Evolutionary conservation across 345 rosid species (phyloP), one percentile per base, ranked within the genome.

Genomic region (Arabidopsis thaliana): DNA sequence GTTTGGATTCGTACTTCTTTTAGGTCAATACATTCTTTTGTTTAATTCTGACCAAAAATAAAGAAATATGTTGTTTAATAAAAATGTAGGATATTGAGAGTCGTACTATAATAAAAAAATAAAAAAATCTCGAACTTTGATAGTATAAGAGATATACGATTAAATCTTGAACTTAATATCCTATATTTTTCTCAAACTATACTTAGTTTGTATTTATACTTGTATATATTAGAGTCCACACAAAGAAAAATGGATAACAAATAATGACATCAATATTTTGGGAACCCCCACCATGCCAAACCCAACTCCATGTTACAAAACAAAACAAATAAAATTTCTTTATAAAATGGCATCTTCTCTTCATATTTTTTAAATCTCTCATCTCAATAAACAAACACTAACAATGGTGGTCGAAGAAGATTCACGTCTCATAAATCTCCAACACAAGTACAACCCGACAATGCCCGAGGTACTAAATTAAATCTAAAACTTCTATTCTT

Each of bases 391-490:
- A 48, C 16, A 71, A 62, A 62, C 42, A 38, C 48, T 75, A 38
- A 74, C 78, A 78, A 82, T 86, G 87, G 83, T 71, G 71, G 64
- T 77, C 42, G 81, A 78, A 65, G 66, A 77, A 61, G 82, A 79
- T 69, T 84, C 85, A 78, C 82, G 64, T 69, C 70, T 76, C 70
- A 61, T 53, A 51, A 69, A 41, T 69, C 75, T 69, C 75, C 79
- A 76, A 76, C 77, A 71, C 61, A 77, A 76, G 25, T 75, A 81
- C 62, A 59, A 71, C 71, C 85, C 85, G 50, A 84, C 87, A 79
- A 80, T 87, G 87, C 78, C 87, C 61, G 97, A 91, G 97, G 97
- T 91, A 83, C 14, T 61, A 3, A 40, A 61, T 67, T 30, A 32
- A 44, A 57, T 42, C 45, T 24, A 50, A 76, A 53, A 38, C 55